A percentile compares a stretch with the other conserved stretches of the same genome.
Evolutionary conservation across 2,329 filamentous ascomycete genomes (phyloP).

Genomic region (Diaporthe citriasiana): DNA sequence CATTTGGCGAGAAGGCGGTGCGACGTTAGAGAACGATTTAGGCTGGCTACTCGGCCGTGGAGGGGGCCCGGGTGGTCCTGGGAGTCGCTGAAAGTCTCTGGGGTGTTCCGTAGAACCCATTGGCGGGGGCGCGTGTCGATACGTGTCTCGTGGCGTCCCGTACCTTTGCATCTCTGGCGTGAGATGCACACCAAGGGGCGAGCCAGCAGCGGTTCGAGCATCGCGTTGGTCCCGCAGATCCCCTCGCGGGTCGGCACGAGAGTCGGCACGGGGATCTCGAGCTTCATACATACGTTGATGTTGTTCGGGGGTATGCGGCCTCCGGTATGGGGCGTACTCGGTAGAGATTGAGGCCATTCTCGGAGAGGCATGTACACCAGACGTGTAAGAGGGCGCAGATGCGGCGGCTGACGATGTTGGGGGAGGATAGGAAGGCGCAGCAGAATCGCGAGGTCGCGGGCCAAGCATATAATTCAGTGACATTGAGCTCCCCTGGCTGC

Average conservation of each 20-base stretch:
- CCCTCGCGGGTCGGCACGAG: constrained; percentile 9
- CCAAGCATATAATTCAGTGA: constrained; percentile 74
- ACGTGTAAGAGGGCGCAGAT: constrained; percentile 61
- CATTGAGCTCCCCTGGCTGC: constrained; percentile 68
- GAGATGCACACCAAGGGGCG: constrained; percentile 64
- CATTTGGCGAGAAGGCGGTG: constrained; percentile 58
- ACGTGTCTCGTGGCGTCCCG: constrained; percentile 68
- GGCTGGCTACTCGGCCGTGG: constrained; percentile 67
- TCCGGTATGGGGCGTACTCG: constrained; percentile 74
- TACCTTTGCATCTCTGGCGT: constrained; percentile 73
- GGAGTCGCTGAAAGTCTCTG: constrained; percentile 56
- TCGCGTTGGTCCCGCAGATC: constrained; percentile 50
- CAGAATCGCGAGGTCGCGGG: constrained; percentile 54
- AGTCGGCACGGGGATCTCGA: constrained; percentile 50
- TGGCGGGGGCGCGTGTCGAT: constrained; percentile 64
- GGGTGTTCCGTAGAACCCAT: constrained; percentile 58
- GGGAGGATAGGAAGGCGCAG: constrained; percentile 57
- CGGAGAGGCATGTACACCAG: constrained; percentile 68
- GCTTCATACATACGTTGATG: constrained; percentile 69
- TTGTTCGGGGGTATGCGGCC: constrained; percentile 79
- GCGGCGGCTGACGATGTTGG: constrained; percentile 54
- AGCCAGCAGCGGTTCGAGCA: constrained; percentile 57
- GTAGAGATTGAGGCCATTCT: constrained; percentile 67
- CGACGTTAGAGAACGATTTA: constrained; percentile 61
- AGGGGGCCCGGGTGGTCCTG: constrained; percentile 56